Base-by-base conservation (phyloP, 2,329 filamentous ascomycete species). In the Verticillium dahliae region DNA sequence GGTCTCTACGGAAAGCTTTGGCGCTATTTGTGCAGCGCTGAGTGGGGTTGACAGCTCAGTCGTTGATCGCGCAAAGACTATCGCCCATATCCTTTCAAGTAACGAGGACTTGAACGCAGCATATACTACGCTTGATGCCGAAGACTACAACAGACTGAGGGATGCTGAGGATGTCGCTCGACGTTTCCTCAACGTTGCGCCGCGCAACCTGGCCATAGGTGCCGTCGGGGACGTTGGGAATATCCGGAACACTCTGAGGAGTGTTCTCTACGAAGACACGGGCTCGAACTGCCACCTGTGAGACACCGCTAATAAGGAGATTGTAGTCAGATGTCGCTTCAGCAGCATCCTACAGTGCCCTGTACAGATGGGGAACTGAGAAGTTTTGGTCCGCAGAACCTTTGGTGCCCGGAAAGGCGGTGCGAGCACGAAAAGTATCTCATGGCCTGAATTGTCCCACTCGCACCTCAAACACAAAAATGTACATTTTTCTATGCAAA, bases 11-110 rank as follows among this genome's bases (percentile, higher is more conserved):
- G 89, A 90, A 14, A 97, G 92, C 70, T 96, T 96, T 69, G 95
- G 95, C 0, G 90, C 88, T 34, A 83, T 85, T 74, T 98, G 95
- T 70, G 95, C 95, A 34, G 87, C 87, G 3, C 84, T 96, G 73
- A 97, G 96, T 68, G 93, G 93, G 1, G 86, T 99, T 14, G 88
- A 91, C 35, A 70, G 76, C 18, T 80, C 82, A 5, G 84, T 98
- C 10, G 83, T 97, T 6, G 78, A 88, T 15, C 85, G 93, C 61
- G 92, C 94, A 0, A 88, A 92, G 65, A 83, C 88, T 7, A 81
- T 99, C 39, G 85, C 89, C 27, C 73, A 85, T 6, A 77, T 95
- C 15, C 79, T 89, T 38, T 84, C 85, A 15, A 84, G 81, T 58
- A 90, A 92, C 6, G 90, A 94, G 69, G 90, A 96, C 72, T 78